Evolutionary conservation across 305 asterid genomes (phyloP).

Genomic region (Fraxinus floribunda): DNA sequence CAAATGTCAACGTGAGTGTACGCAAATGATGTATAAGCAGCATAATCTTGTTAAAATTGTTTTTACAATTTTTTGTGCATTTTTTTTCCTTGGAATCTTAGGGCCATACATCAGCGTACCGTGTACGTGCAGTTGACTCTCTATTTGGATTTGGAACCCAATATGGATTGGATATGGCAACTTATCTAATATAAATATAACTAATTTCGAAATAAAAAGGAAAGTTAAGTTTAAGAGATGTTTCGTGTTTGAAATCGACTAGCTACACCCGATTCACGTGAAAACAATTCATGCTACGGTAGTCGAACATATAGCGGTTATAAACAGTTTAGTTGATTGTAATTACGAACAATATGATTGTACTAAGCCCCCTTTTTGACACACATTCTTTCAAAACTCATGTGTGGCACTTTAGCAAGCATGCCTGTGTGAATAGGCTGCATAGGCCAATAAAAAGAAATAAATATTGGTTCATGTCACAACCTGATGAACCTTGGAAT

Average conservation of each 20-base stretch:
- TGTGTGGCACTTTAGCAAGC: neutral
- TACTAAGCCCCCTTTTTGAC: too few relatives aligned
- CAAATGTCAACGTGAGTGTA: neutral
- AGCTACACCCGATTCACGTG: neutral
- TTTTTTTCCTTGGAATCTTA: slow-evolving; percentile 34
- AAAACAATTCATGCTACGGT: neutral
- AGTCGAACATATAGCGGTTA: neutral
- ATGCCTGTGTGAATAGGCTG: neutral
- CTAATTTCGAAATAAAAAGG: neutral
- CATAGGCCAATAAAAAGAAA: neutral
- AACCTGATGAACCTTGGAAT: neutral
- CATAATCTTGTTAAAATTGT: neutral
- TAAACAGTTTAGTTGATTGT: neutral
- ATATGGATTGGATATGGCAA: neutral
- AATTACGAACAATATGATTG: neutral
- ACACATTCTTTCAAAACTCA: too few relatives aligned
- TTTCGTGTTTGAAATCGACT: neutral
- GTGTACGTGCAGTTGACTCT: slow-evolving; percentile 38
- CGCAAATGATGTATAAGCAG: too few relatives aligned
- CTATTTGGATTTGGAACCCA: neutral
- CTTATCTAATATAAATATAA: neutral
- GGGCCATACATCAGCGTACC: slow-evolving; percentile 32
- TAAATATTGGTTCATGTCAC: neutral
- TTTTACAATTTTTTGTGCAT: neutral
- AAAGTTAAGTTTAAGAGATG: neutral